Evolutionary conservation across 2,329 filamentous ascomycete species (phyloP), one percentile per base, ranked within the genome.

Genomic region (Fusarium sp.): DNA sequence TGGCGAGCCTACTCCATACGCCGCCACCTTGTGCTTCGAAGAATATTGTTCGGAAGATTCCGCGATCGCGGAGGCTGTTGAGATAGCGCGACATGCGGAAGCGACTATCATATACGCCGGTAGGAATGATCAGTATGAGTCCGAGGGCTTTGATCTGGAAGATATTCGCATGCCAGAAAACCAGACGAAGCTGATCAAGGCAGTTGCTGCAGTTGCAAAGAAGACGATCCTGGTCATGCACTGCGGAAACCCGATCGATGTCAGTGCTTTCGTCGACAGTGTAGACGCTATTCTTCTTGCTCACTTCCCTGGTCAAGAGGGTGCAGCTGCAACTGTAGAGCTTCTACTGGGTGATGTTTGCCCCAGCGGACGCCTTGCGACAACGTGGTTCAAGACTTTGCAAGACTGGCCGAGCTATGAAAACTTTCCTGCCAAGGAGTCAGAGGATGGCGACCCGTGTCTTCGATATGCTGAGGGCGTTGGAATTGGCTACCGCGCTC

Each of bases 261-360:
- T 67, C 17, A 57, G 62, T 19, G 46, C 41, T 13, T 56, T 67
- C 32, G 20, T 65, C 8, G 51, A 62, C 19, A 49, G 46, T 7
- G 62, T 66, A 4, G 65, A 68, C 6, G 65, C 62, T 6, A 48
- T 62, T 14, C 26, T 68, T 19, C 52, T 58, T 19, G 56, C 56
- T 26, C 65, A 68, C 17, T 68, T 68, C 32, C 62, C 65, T 7
- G 65, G 65, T 6, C 65, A 68, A 37, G 65, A 68, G 28, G 65
- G 65, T 10, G 49, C 65, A 11, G 46, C 48, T 30, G 65, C 65
- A 2, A 54, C 48, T 5, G 33, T 66, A 3, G 54, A 68, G 20
- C 28, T 66, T 19, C 32, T 68, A 2, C 32, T 56, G 0, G 65
- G 65, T 3, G 54, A 62, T 8, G 30, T 55, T 5, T 50, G 56